Conservation (phyloP, 2,329 filamentous ascomycete genomes). For the Gnomoniopsis sp. region DNA sequence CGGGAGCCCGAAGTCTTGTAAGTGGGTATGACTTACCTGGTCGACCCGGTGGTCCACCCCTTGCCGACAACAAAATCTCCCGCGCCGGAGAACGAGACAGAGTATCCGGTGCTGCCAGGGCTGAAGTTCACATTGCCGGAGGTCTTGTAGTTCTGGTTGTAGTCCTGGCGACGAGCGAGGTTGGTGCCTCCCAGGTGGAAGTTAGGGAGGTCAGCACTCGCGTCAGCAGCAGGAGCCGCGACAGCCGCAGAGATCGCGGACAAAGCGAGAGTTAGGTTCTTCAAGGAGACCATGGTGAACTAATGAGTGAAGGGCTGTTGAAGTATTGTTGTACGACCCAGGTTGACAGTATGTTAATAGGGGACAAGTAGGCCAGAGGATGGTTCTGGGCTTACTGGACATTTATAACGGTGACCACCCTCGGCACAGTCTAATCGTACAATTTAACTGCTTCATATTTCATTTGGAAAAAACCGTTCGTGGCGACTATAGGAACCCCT, state of each 20-base stretch:
- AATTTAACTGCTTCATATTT: not conserved
- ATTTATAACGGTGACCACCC: not conserved
- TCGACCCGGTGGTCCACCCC: slow-evolving; percentile 52
- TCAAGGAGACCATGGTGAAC: slow-evolving; percentile 24
- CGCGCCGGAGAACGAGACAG: slow-evolving; percentile 38
- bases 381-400: not conserved
- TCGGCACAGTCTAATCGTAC: not conserved
- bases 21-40: slow-evolving; percentile 36
- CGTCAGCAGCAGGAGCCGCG: slow-evolving; percentile 22
- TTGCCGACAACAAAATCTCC: slow-evolving; percentile 57
- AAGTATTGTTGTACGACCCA: not conserved
- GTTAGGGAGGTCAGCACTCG: slow-evolving; percentile 22
- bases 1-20: not conserved
- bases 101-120: slow-evolving; percentile 32
- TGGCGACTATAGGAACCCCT: not conserved
- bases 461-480: not conserved
- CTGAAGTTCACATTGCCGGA: slow-evolving; percentile 32
- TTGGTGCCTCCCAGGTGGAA: slow-evolving; percentile 24
- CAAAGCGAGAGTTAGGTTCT: slow-evolving; percentile 21
- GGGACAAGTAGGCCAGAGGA: no score
- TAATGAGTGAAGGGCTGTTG: not conserved
- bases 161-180: slow-evolving; percentile 30
- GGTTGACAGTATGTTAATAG: not conserved
- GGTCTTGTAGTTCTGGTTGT: slow-evolving; percentile 40
- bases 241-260: slow-evolving; percentile 23